Base-by-base conservation (phyloP, 371 early-diverging fungal genomes). In the Lichtheimia ornata region DNA sequence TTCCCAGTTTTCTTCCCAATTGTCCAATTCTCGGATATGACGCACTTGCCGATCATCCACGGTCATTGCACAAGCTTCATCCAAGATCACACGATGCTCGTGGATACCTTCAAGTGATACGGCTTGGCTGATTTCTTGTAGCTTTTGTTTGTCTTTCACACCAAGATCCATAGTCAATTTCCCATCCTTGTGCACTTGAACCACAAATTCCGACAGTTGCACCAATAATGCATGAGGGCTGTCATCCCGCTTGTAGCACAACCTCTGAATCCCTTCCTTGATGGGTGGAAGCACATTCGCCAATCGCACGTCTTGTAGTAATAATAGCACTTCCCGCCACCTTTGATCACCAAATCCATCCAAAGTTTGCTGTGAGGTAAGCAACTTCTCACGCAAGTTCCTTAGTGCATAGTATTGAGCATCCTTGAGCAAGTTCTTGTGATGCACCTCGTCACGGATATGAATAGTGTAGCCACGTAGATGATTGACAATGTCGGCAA, bases 391-490 rank as follows among this genome's bases (percentile, higher is more conserved):
- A 5, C 69, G 69, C 9, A 88, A 64, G 20, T 74, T 72, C 44
- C 74, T 74, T 53, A 88, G 72, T 40, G 76, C 82, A 58, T 85
- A 88, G 59, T 84, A 88, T 18, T 81, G 75, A 1, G 86, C 82
- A 60, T 88, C 88, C 60, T 77, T 84, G 20, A 88, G 64, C 25
- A 88, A 56, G 53, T 88, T 88, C 50, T 73, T 76, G 53, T 85
- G 75, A 56, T 88, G 88, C n/a, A 79, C 69, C 59, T 81, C 85
- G 61, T 85, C 84, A 43, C 77, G 72, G 58, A 88, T 81, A 35
- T 71, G 69, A 41, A 88, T 76, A 1, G 82, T 81, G 49, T 88
- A 88, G 11, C 88, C 88, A 45, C 83, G 82, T 7, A 88, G 66
- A 69, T 84, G 83, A 12, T 70, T 69, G n/a, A 88, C 50, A 49